A percentile compares a stretch with the other conserved stretches of the same genome.
These are phyloP conservation scores for Tetrapisispora fleetii DNA, from an alignment of 805 yeast genomes.

Conservation along the genomic window DNA sequence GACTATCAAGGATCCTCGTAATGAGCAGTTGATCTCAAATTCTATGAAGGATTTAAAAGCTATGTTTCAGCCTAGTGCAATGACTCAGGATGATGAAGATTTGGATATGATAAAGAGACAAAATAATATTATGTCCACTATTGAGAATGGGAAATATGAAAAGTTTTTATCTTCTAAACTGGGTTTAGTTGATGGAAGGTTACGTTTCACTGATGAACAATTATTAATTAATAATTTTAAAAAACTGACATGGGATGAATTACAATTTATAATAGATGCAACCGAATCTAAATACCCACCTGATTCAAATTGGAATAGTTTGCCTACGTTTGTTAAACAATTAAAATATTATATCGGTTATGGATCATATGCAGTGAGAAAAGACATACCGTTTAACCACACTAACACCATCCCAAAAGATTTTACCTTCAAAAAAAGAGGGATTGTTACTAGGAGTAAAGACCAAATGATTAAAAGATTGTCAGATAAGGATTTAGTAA, in stretches of 20 bases:
- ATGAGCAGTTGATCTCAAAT: constrained; percentile 4
- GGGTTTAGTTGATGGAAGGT: constrained; percentile 2
- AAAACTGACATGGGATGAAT: constrained; percentile 6
- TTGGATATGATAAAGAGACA: constrained; percentile 5
- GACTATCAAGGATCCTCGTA: constrained; percentile 3
- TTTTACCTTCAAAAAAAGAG: neutral
- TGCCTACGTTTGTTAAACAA: constrained; percentile 41
- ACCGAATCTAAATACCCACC: constrained; percentile 2
- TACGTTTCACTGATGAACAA: neutral
- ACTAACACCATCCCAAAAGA: neutral
- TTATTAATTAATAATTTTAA: constrained; percentile 7
- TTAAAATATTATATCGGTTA: constrained; percentile 53
- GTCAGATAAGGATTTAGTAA: neutral
- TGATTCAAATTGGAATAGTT: constrained; percentile 44
- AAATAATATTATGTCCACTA: constrained; percentile 3
- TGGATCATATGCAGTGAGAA: constrained; percentile 66
- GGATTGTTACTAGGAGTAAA: neutral
- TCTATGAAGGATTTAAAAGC: constrained; percentile 19
- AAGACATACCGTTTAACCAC: constrained; percentile 37
- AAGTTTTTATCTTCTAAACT: constrained; percentile 9
- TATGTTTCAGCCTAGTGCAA: constrained; percentile 18
- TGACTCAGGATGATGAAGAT: constrained; percentile 21
- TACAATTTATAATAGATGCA: constrained; percentile 21
- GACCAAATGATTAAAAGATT: neutral
- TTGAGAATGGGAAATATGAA: constrained; percentile 12